phyloP scores from a whole-genome alignment of 441 rosid species.

The Arabidopsis hybrid region DNA sequence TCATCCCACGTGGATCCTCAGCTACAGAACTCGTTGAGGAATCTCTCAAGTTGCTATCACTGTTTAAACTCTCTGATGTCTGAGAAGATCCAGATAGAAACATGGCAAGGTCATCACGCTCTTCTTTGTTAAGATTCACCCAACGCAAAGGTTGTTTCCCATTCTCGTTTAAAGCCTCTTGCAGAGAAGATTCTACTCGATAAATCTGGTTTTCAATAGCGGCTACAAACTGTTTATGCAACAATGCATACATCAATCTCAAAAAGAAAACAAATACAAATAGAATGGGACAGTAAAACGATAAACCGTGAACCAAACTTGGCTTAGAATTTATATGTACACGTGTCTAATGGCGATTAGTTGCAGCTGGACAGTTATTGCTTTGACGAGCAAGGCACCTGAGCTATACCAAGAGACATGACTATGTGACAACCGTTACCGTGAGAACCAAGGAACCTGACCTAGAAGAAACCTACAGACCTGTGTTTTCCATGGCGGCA shows the following conservation, averaged over 20 bases:
- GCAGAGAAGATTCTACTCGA: slow-evolving; percentile 65
- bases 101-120: slow-evolving; percentile 80
- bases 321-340: slow-evolving; percentile 11
- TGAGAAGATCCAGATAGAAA: slow-evolving; percentile 74
- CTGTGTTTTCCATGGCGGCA: slow-evolving; percentile 47
- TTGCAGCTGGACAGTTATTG: slow-evolving; percentile 10
- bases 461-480: slow-evolving; percentile 37
- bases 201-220: slow-evolving; percentile 76
- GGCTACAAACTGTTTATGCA: slow-evolving; percentile 69
- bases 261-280: too few species aligned
- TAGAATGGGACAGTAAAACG: too few species aligned
- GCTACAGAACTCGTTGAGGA: slow-evolving; percentile 39
- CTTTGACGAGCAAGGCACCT: slow-evolving; percentile 16
- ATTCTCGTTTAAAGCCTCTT: slow-evolving; percentile 56
- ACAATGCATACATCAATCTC: too few species aligned
- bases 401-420: neutral
- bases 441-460: slow-evolving; percentile 22
- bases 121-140: slow-evolving; percentile 80
- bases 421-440: too few species aligned
- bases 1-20: slow-evolving; percentile 44
- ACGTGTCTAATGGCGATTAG: slow-evolving; percentile 15
- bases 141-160: slow-evolving; percentile 74
- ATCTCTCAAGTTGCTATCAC: slow-evolving; percentile 45
- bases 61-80: slow-evolving; percentile 42
- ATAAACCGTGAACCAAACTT: too few species aligned